Base-by-base conservation (phyloP, 2,329 filamentous ascomycete genomes). In the Fusarium praegraminearum region DNA sequence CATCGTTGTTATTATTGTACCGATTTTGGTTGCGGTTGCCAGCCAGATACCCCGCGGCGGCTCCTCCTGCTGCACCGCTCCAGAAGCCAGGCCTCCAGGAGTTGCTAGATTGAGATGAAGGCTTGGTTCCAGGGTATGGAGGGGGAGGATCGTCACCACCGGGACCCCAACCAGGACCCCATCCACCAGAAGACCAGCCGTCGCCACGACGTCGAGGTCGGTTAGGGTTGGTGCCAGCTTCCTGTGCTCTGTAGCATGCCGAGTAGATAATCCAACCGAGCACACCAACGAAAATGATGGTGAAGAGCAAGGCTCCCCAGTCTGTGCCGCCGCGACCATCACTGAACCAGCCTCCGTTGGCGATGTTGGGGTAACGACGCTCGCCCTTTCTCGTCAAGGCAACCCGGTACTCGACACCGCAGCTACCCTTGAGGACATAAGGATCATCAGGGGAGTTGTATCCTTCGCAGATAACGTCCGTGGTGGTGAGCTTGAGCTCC, bases 391-490 rank as follows among this genome's bases (percentile, higher is more conserved):
- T 89, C 1, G 94, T 98, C 54, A 98, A 83, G 1, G 91, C 79
- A 9, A 98, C 80, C 16, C 91, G 86, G 80, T 98, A 98, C 80
- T 97, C 93, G 26, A 97, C 94, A 16, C 92, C 96, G 80, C 95
- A 98, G 78, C 92, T 96, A 24, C 96, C 96, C 75, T 92, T 94
- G 56, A 98, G 82, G n/a, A 98, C 87, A 78, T 93, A 97, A 0
- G 89, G 89, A 78, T 98, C 96, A 47, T 95, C 88, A 1, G 90
- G 81, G 16, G 83, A 85, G 61, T 87, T 83, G 81, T 97, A 98
- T 13, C 96, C 95, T 77, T 99, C 95, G 79, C 96, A 99, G 13
- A 94, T 84, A 57, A 98, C 95, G 67, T 98, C 94, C 13, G 95
- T 98, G 65, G 87, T 86, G 60, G 93, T 94, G 30, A 98, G 88